A percentile compares a stretch with the other conserved stretches of the same genome.
Conservation (phyloP, 2,329 filamentous ascomycete genomes). For the Hypoxylon sp. region DNA sequence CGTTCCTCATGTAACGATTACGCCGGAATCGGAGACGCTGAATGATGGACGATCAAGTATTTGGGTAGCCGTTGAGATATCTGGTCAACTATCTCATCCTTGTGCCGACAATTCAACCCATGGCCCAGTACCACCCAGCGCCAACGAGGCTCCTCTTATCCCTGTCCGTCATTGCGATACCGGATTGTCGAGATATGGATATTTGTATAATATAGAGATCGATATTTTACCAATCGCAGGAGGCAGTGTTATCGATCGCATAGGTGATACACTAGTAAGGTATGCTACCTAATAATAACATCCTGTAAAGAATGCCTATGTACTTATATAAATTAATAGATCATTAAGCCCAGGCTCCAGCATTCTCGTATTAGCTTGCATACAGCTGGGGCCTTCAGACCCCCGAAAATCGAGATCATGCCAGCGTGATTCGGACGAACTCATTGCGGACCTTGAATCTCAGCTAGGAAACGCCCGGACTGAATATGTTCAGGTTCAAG, state of each 20-base stretch:
- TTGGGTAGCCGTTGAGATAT: slow-evolving; percentile 62
- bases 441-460: slow-evolving; percentile 67
- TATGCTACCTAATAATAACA: too few relatives aligned
- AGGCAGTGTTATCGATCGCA: slow-evolving; percentile 55
- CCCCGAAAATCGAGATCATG: slow-evolving; percentile 35
- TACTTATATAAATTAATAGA: slow-evolving; percentile 43
- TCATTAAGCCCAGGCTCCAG: slow-evolving; percentile 55
- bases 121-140: slow-evolving; percentile 1
- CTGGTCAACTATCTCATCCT: slow-evolving; percentile 49
- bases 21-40: slow-evolving; percentile 51
- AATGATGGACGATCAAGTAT: slow-evolving; percentile 48
- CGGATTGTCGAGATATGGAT: slow-evolving; percentile 51
- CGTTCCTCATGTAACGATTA: slow-evolving; percentile 55
- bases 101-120: slow-evolving; percentile 12
- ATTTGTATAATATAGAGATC: slow-evolving; percentile 58
- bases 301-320: slow-evolving; percentile 1
- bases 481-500: slow-evolving; percentile 60
- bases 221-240: slow-evolving; percentile 54
- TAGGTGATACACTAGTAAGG: slow-evolving; percentile 46
- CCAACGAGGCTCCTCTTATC: slow-evolving; percentile 26
- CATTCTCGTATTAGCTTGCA: slow-evolving; percentile 58
- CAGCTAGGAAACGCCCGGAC: slow-evolving; percentile 60
- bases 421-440: slow-evolving; percentile 59
- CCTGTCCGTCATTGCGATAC: slow-evolving; percentile 36
- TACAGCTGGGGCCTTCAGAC: slow-evolving; percentile 48